Conservation (phyloP, 2,329 filamentous ascomycete genomes). For the Aspergillus jensenii region DNA sequence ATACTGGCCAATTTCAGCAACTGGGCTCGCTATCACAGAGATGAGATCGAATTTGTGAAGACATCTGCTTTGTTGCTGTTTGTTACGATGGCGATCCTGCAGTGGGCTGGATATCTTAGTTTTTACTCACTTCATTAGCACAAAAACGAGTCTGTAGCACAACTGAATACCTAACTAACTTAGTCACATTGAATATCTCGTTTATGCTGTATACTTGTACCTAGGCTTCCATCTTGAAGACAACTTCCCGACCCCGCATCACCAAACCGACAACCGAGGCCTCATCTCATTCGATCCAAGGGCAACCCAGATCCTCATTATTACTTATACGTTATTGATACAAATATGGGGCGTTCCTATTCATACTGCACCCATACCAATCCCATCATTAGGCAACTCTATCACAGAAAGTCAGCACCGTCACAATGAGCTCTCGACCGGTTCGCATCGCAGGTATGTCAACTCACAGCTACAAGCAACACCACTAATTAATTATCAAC, state of each 20-base stretch:
- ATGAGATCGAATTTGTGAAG: slow-evolving; percentile 23
- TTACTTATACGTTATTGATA: background rate
- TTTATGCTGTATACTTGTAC: background rate
- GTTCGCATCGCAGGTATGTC: slow-evolving; percentile 30
- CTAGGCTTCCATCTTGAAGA: background rate
- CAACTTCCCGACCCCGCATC: slow-evolving; percentile 13
- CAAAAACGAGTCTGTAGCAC: background rate
- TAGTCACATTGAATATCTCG: background rate
- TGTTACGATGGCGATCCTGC: slow-evolving; percentile 19
- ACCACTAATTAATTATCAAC: background rate
- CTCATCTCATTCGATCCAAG: background rate
- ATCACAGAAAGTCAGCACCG: background rate
- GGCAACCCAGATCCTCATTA: background rate
- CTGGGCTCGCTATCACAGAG: slow-evolving; percentile 18
- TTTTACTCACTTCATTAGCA: background rate
- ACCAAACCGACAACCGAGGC: slow-evolving; percentile 18
- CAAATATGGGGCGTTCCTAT: background rate
- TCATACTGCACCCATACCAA: background rate
- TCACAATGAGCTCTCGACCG: slow-evolving; percentile 21
- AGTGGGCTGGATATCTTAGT: slow-evolving; percentile 16
- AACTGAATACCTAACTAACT: background rate
- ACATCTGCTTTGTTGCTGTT: slow-evolving; percentile 19
- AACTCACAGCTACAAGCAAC: background rate
- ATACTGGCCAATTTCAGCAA: slow-evolving; percentile 42
- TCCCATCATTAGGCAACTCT: background rate